Conservation (phyloP, 441 rosid genomes). For the Gossypium trilobum region DNA sequence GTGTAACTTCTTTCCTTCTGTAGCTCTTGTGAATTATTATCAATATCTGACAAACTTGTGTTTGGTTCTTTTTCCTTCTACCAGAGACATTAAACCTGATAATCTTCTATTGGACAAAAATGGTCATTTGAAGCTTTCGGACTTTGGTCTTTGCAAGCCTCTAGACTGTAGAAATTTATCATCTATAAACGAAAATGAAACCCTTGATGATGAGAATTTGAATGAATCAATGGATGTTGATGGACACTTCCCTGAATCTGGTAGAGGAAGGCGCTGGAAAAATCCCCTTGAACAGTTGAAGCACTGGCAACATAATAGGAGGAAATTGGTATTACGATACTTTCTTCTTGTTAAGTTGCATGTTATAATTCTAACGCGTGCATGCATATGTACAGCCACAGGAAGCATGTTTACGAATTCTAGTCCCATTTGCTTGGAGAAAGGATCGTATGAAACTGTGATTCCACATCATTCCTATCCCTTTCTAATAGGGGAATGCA, state of each 20-base stretch:
- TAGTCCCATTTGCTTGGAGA: background rate
- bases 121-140: conserved; percentile 93
- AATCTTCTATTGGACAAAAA: conserved; percentile 76
- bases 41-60: background rate
- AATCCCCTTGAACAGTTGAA: conserved; percentile 77
- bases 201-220: conserved; percentile 54
- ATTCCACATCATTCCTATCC: too few relatives aligned
- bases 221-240: conserved; percentile 68
- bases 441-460: too few relatives aligned
- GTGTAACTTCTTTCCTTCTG: background rate
- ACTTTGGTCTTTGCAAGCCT: conserved; percentile 99
- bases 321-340: conserved; percentile 57
- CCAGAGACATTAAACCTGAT: conserved; percentile 95
- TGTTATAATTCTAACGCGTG: background rate
- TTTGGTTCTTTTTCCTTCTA: conserved; percentile 12
- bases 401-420: background rate
- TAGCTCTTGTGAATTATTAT: background rate
- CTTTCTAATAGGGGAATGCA: too few relatives aligned
- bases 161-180: conserved; percentile 68
- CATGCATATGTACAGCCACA: background rate
- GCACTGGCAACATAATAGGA: conserved; percentile 89
- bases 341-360: conserved; percentile 4
- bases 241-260: conserved; percentile 46
- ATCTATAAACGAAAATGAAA: conserved; percentile 61
- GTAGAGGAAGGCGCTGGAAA: conserved; percentile 67